Base-by-base conservation (phyloP, 306 rosid species). In the Lithocarpus polystachyus region DNA sequence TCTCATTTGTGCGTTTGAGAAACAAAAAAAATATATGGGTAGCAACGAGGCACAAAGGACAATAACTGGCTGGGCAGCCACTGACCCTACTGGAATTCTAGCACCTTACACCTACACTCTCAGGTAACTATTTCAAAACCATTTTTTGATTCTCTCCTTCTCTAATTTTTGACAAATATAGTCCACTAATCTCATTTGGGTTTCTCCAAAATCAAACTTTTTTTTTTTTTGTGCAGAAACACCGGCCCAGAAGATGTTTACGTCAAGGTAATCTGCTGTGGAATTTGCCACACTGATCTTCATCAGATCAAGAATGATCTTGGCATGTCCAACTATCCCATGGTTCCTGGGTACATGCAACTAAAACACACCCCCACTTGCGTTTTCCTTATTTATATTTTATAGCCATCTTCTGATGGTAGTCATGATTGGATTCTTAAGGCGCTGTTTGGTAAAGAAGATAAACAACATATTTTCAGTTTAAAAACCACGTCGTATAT, bases 11-110 rank as follows among this genome's bases (percentile, higher is more conserved):
- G 56, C 18, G 45, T 4, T 59, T 31, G 33, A 26, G 5, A 26
- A 51, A 26, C n/a, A 26, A 4, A 33, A 51, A 43, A 28, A 55
- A 85, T 0, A 8, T 40, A 40, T 95, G 99, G 96, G 97, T 8
- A 84, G 88, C 78, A 15, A 79, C 18, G 90, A 92, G 61, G 37
- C 9, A 0, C 93, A 95, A 68, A 93, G 90, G 82, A 89, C 87
- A 3, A 82, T 91, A 0, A 77, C 83, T 2, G 99, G 98, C 18
- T 86, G 89, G 87, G 99, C 99, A 11, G 99, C 98, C 4, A 89
- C 76, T 81, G 99, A 92, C 86, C 88, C 98, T 18, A 87, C 99
- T 24, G 99, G 99, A 75, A 60, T 95, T 84, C 98, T 95, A 53
- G 77, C 98, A n/a, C 96, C 99, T 0, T 90, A 91, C 81, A 79